Evolutionary conservation across 768 basidiomycete species (phyloP), one percentile per base, ranked within the genome.

Genomic region (Lactarius vividus): DNA sequence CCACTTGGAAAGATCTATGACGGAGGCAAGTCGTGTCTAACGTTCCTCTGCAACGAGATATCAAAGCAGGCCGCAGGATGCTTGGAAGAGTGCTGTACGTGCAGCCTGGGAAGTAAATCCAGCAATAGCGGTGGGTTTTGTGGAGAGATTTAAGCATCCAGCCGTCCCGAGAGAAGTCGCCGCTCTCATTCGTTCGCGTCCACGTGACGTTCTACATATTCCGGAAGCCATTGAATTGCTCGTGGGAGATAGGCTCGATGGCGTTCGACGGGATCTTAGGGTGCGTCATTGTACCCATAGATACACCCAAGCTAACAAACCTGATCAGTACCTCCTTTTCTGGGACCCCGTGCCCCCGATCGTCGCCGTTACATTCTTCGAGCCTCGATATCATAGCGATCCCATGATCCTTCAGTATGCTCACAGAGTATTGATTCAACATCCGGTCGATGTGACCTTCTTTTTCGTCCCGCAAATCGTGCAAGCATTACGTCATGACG

Each of bases 401-500:
- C 90, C 96, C 0, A 75, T 92, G 40, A 77, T 97, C 40, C 79
- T 98, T 26, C 97, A 99, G 87, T 98, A 98, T 74, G 96, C 96
- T 0, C 94, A 98, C 77, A 85, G 96, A 52, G 95, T 96, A 1
- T 78, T 99, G 52, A 94, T 94, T 74, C 92, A 96, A 74, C 95
- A 98, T 73, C 92, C 95, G 0, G 93, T 98, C 11, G 89, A 93
- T 16, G 74, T 98, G 59, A 96, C 96, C 0, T 99, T 99, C 83
- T 99, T 98, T 81, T 99, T 96, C 73, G 95, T 99, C 37, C 97
- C 97, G 0, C 97, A 99, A 82, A 88, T 98, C 23, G 97, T 98
- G 2, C 97, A 99, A 73, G 95, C 95, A 4, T 81, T 99, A 18
- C 90, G 97, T 11, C 86, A 91, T 60, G 97, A 99, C 72, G 85